phyloP scores from a whole-genome alignment of 768 basidiomycete genomes.

The Coprinellus micaceus region DNA sequence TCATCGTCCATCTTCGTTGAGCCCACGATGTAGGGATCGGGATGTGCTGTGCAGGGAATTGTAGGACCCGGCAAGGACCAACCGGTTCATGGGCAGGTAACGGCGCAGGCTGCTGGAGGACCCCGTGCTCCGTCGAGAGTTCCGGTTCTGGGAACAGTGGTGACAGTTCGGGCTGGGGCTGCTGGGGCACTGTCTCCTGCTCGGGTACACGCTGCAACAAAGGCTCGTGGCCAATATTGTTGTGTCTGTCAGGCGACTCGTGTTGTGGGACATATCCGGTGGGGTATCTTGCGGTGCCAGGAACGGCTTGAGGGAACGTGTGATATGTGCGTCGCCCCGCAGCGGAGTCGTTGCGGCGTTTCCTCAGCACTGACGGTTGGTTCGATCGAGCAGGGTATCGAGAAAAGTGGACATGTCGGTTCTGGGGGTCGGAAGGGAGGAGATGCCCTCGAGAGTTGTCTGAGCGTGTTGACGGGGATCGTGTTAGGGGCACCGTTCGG shows the following conservation, averaged over 20 bases:
- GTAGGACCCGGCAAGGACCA: not conserved
- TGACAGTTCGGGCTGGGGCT: not conserved
- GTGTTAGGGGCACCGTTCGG: not conserved
- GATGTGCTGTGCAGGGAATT: not conserved
- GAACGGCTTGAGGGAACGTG: not conserved
- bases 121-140: not conserved
- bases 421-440: not conserved
- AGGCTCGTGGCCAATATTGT: not conserved
- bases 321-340: not conserved
- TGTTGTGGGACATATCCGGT: too few relatives aligned
- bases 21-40: not conserved
- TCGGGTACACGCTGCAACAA: not conserved
- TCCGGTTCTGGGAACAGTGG: not conserved
- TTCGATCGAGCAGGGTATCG: not conserved
- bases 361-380: not conserved
- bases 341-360: not conserved
- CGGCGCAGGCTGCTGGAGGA: not conserved
- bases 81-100: not conserved
- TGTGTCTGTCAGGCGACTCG: not conserved
- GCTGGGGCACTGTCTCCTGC: not conserved
- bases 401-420: not conserved
- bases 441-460: not conserved
- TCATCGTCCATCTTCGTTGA: constrained; percentile 1
- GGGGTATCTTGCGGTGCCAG: too few relatives aligned
- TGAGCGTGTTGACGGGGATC: not conserved